Evolutionary conservation across 2,329 filamentous ascomycete species (phyloP), one percentile per base, ranked within the genome.

Genomic region (Ceratocystis destructans): DNA sequence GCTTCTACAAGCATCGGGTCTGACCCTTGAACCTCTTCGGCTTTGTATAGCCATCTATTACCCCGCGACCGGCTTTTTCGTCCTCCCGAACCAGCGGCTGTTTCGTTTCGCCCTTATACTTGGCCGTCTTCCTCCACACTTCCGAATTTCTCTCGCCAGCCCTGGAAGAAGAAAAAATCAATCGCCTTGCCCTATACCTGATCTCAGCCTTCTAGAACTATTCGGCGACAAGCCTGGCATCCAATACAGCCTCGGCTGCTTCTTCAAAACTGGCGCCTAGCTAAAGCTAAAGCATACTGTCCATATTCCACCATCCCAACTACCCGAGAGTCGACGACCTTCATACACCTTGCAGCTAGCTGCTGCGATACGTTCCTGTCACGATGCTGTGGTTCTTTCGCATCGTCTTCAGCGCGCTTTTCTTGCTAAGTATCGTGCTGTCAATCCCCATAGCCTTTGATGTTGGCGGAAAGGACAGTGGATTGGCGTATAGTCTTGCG

Each of bases 401-500:
- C 75, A 82, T 87, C 75, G 74, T 92, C 71, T 90, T 90, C 73
- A 90, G 90, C 77, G 81, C 87, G 74, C 77, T 90, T 77, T 97
- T 96, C 78, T 86, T 97, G 72, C 83, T 92, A 77, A 89, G 89
- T 77, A 91, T 96, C 76, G 86, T 97, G 74, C 88, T 97, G 74
- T 96, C 91, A 69, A 94, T 99, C 74, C 94, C 94, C 69, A 87
- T 99, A 74, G 90, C 93, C 73, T 97, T 97, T 79, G 94, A 99
- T 83, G 93, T 97, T 73, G 94, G 94, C 74, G 94, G 94, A 69
- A 87, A 90, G 73, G 92, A 94, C 72, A 96, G 91, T 73, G 94
- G 94, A 68, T 82, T 99, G 73, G 93, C 91, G 69, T 97, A 95
- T 79, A 96, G 91, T 74, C 83, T 97, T 65, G 85, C 89, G 61